A percentile compares a stretch with the other conserved stretches of the same genome.
These are phyloP conservation scores for Starmerella bacillaris DNA, from an alignment of 805 yeast genomes.

Conservation along the genomic window DNA sequence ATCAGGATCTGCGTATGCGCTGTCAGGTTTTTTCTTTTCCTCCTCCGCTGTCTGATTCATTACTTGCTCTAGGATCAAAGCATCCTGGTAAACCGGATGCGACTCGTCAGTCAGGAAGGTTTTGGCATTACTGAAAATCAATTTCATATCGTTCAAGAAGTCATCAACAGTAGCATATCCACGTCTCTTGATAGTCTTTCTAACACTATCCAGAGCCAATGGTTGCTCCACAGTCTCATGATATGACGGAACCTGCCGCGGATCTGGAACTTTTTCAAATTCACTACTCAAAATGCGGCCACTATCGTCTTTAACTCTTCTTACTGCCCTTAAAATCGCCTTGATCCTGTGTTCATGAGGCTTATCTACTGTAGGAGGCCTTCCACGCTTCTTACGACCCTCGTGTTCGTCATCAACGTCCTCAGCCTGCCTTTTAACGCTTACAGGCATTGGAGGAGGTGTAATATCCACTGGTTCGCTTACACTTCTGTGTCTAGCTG, in stretches of 20 bases:
- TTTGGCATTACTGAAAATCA: conserved; percentile 60
- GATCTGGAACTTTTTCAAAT: conserved; percentile 72
- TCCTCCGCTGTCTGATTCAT: conserved; percentile 39
- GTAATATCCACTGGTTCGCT: conserved; percentile 4
- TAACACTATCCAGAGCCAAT: conserved; percentile 31
- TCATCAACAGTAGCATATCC: conserved; percentile 58
- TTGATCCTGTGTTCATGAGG: conserved; percentile 88
- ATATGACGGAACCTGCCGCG: conserved; percentile 35
- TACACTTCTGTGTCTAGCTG: conserved; percentile 12
- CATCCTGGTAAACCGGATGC: conserved; percentile 41
- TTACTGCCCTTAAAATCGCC: conserved; percentile 61
- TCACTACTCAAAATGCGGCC: conserved; percentile 34
- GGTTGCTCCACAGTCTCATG: conserved; percentile 28
- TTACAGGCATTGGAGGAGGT: conserved; percentile 6
- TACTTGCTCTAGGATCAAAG: conserved; percentile 42
- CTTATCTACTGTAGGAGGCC: conserved; percentile 80
- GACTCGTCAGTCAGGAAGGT: conserved; percentile 37
- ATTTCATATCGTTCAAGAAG: conserved; percentile 58
- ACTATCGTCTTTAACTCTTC: conserved; percentile 45
- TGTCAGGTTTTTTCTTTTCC: conserved; percentile 68
- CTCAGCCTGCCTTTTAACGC: conserved; percentile 11
- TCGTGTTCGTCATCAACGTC: conserved; percentile 25
- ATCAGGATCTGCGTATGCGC: conserved; percentile 38
- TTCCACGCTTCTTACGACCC: conserved; percentile 50
- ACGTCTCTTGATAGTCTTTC: conserved; percentile 69